Evolutionary conservation across 2,329 filamentous ascomycete genomes (phyloP).

Genomic region (Calonectria hawksworthii): DNA sequence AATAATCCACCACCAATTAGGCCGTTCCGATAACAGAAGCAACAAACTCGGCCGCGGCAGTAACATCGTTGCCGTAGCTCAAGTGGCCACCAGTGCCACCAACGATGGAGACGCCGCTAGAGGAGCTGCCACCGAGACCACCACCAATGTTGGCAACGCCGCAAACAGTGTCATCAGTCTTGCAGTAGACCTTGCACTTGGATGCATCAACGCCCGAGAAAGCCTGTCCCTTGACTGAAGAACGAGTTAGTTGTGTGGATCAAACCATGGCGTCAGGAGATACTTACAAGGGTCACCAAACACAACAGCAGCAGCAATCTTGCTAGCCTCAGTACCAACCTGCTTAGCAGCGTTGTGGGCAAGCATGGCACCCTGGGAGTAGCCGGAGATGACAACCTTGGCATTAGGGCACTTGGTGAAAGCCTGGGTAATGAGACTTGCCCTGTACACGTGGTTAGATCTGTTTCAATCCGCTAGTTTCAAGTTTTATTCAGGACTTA

Average conservation of each 20-base stretch:
- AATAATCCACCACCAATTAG: background rate
- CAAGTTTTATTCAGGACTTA: constrained; percentile 49
- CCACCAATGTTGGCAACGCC: constrained; percentile 2
- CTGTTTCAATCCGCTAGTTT: background rate
- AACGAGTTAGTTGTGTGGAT: background rate
- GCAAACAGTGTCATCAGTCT: constrained; percentile 5
- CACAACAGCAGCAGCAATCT: constrained; percentile 48
- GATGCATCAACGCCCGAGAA: background rate
- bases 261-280: background rate
- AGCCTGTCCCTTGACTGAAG: constrained; percentile 1
- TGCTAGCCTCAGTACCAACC: constrained; percentile 52
- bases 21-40: background rate
- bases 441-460: constrained; percentile 27
- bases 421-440: constrained; percentile 48
- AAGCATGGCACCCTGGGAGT: constrained; percentile 57
- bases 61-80: constrained; percentile 1
- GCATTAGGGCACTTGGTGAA: constrained; percentile 60
- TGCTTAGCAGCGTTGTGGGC: constrained; percentile 60
- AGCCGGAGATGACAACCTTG: constrained; percentile 61
- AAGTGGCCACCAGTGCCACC: constrained; percentile 1
- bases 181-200: constrained; percentile 11
- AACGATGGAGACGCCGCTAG: background rate
- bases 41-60: background rate
- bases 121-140: background rate
- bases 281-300: constrained; percentile 49